Evolutionary conservation across 208 protist species (phyloP).

Genomic region (Naegleria lovaniensis): DNA sequence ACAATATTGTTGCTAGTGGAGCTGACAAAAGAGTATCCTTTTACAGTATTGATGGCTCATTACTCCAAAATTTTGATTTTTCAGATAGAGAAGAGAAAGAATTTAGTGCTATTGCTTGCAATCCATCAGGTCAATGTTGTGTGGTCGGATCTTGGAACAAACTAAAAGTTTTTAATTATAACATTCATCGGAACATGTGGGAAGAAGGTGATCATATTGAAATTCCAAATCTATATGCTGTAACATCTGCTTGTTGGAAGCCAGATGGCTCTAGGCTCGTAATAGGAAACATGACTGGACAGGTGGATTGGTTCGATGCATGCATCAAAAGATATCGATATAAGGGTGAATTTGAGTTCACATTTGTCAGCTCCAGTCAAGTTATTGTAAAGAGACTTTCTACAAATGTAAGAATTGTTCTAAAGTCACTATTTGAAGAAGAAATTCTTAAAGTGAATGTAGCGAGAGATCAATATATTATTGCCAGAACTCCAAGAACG

Average conservation of each 20-base stretch:
- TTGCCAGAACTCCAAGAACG: conserved; percentile 85
- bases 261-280: conserved; percentile 83
- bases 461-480: conserved; percentile 86
- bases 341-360: conserved; percentile 92
- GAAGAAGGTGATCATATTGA: conserved; percentile 69
- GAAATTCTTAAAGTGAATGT: conserved; percentile 92
- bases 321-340: conserved; percentile 86
- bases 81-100: conserved; percentile 69
- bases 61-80: conserved; percentile 76
- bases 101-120: conserved; percentile 76
- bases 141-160: conserved; percentile 74
- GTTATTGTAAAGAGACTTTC: conserved; percentile 90
- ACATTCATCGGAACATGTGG: conserved; percentile 76
- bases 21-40: conserved; percentile 77
- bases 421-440: conserved; percentile 85
- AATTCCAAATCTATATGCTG: conserved; percentile 78
- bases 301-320: conserved; percentile 90
- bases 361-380: conserved; percentile 88
- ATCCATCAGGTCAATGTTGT: conserved; percentile 81
- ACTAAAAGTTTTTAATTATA: conserved; percentile 84
- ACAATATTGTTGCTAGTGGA: conserved; percentile 78
- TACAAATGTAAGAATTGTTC: conserved; percentile 73
- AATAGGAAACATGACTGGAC: conserved; percentile 77
- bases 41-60: conserved; percentile 72
- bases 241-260: conserved; percentile 82